phyloP scores from a whole-genome alignment of 2,329 filamentous ascomycete species.

The Ophiostoma piceae region DNA sequence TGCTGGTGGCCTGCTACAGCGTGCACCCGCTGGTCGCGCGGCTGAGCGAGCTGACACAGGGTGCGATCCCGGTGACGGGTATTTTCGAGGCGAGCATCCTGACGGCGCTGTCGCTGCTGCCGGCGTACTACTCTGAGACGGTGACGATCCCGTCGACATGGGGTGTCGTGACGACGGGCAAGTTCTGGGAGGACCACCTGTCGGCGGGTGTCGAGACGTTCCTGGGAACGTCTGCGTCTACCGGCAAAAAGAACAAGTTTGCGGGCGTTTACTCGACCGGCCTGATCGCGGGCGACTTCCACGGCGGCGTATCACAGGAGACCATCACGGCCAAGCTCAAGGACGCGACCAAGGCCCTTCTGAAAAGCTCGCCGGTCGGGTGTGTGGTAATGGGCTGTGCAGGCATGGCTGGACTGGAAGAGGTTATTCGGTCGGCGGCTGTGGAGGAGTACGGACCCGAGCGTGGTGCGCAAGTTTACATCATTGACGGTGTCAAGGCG shows the following conservation, averaged over 20 bases:
- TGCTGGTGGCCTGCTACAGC: constrained; percentile 84
- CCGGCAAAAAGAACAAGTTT: constrained; percentile 46
- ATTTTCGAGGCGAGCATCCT: constrained; percentile 84
- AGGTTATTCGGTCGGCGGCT: constrained; percentile 66
- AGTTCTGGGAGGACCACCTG: constrained; percentile 74
- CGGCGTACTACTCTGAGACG: constrained; percentile 29
- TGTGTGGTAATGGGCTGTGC: constrained; percentile 83
- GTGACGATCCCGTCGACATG: constrained; percentile 45
- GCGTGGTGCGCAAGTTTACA: constrained; percentile 50
- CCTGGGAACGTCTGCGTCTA: constrained; percentile 47
- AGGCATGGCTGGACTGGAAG: constrained; percentile 82
- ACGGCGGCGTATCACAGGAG: constrained; percentile 59
- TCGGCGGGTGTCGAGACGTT: constrained; percentile 58
- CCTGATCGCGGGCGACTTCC: constrained; percentile 72
- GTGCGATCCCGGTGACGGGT: constrained; percentile 57
- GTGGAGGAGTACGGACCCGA: constrained; percentile 57
- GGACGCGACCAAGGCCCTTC: constrained; percentile 61
- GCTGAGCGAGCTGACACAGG: constrained; percentile 39
- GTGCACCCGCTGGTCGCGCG: constrained; percentile 68
- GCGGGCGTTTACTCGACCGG: constrained; percentile 79
- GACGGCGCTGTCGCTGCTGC: constrained; percentile 52
- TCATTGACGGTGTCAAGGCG: constrained; percentile 76
- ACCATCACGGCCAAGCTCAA: constrained; percentile 62
- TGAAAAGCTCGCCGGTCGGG: constrained; percentile 52
- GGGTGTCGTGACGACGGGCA: constrained; percentile 84